Base-by-base conservation (phyloP, 2,329 filamentous ascomycete species). In the Ceratocystis diversiconidia region DNA sequence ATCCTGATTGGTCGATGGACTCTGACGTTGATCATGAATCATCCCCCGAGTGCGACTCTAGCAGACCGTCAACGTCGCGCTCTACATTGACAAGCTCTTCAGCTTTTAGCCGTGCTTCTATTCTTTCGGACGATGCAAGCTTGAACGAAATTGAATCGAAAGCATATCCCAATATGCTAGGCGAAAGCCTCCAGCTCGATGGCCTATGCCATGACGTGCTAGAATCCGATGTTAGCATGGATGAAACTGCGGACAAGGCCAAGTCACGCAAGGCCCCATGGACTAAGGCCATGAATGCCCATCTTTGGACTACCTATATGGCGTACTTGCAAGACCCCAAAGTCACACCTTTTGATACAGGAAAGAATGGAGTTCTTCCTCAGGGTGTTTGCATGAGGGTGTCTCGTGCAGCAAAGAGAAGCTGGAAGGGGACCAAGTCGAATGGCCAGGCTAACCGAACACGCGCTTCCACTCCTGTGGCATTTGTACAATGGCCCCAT, bases 321-420 rank as follows among this genome's bases (percentile, higher is more conserved):
- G 75, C 85, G 63, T 88, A 87, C 70, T 75, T 87, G 50, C 82
- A 85, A 71, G 85, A 88, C 69, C 84, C 85, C 59, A 84, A 82
- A 61, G 83, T 87, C 2, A 88, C 85, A 0, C 85, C 85, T 0
- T 83, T 88, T 68, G 80, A 82, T 63, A 78, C 85, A 65, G 81
- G 83, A 67, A 85, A 84, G 70, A 84, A 82, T 70, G 80, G 81
- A 66, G 80, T 87, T 30, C 85, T 85, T 6, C 85, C 85, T 2
- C 78, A 84, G 55, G 85, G 85, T 17, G 84, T 87, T 8, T 85
- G 83, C 70, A 72, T 81, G 70, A 82, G 85, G 59, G 85, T 88
- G 48, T 82, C 85, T n/a, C 79, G 85, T 68, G 83, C 86, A 70
- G 81, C 85, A 22, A 85, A 82, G 74, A 78, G 82, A 71, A 86